A percentile compares a stretch with the other conserved stretches of the same genome.
These are phyloP conservation scores for Xylariaceae sp. DNA, from an alignment of 2,329 filamentous ascomycete genomes.

Conservation along the genomic window DNA sequence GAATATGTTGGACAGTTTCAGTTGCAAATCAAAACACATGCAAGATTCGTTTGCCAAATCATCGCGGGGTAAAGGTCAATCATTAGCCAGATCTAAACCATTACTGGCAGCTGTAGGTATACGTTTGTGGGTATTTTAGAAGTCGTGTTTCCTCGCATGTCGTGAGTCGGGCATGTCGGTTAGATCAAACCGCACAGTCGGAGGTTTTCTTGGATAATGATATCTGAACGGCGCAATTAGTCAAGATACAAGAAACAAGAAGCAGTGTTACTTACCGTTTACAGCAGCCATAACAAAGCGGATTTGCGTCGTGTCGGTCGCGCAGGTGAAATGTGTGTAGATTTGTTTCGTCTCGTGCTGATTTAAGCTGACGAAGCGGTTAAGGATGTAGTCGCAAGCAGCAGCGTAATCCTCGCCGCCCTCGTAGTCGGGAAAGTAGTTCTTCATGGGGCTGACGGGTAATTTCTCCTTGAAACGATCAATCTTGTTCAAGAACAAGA, in stretches of 20 bases:
- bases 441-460: constrained; percentile 77
- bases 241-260: too few species aligned
- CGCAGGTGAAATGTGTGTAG: constrained; percentile 99
- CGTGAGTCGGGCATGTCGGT: constrained; percentile 30
- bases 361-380: constrained; percentile 96
- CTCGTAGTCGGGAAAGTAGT: constrained; percentile 89
- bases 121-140: constrained; percentile 25
- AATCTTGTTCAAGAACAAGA: constrained; percentile 85
- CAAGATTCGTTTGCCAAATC: constrained; percentile 28
- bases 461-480: constrained; percentile 88
- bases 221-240: constrained; percentile 58
- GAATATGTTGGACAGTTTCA: constrained; percentile 21
- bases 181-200: constrained; percentile 96
- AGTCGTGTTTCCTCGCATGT: constrained; percentile 8
- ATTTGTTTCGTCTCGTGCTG: constrained; percentile 99
- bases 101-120: constrained; percentile 31
- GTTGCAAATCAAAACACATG: constrained; percentile 31
- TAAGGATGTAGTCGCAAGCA: constrained; percentile 97
- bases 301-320: constrained; percentile 97
- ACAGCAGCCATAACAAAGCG: constrained; percentile 99
- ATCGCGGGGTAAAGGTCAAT: constrained; percentile 28
- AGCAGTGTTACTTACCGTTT: constrained; percentile 66
- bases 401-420: constrained; percentile 93
- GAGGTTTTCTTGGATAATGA: constrained; percentile 99
- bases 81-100: constrained; percentile 33